phyloP scores from a whole-genome alignment of 192 early-diverging fungal genomes.

The Backusella macrospora region DNA sequence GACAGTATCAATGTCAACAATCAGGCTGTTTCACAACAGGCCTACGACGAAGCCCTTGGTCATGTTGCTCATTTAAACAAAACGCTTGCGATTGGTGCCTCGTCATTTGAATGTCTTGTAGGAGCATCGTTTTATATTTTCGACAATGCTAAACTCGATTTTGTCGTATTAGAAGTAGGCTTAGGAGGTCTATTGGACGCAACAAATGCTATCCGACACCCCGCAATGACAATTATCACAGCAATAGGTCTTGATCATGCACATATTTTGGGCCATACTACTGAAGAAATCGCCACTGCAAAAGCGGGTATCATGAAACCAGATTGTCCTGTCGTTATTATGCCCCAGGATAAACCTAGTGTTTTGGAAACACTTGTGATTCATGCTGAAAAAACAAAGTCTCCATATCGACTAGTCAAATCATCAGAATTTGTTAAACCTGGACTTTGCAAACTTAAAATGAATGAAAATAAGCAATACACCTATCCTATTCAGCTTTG shows the following conservation, averaged over 20 bases:
- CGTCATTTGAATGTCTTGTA: conserved; percentile 76
- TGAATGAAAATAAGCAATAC: background rate
- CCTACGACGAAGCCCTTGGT: conserved; percentile 45
- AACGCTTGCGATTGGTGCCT: conserved; percentile 44
- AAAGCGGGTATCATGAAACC: conserved; percentile 82
- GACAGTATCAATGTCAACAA: conserved; percentile 71
- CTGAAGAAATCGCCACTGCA: conserved; percentile 70
- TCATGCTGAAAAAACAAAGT: conserved; percentile 20
- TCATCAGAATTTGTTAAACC: background rate
- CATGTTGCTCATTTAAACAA: conserved; percentile 49
- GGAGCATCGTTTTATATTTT: conserved; percentile 64
- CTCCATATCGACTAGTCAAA: conserved; percentile 2
- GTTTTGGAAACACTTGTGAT: conserved; percentile 42
- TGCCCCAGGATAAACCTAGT: conserved; percentile 54
- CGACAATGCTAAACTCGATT: conserved; percentile 58
- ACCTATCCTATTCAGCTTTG: conserved; percentile 60
- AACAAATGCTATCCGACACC: conserved; percentile 71
- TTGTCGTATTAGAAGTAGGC: conserved; percentile 85
- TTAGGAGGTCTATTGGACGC: conserved; percentile 80
- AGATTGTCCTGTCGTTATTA: conserved; percentile 47
- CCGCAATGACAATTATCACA: conserved; percentile 58
- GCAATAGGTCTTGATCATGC: conserved; percentile 77
- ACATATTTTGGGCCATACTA: conserved; percentile 66
- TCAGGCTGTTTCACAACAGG: conserved; percentile 39
- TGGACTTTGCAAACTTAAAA: background rate